Evolutionary conservation across 1,284 basidiomycete genomes (phyloP), one percentile per base, ranked within the genome.

Genomic region (Paramarasmius palmivorus): DNA sequence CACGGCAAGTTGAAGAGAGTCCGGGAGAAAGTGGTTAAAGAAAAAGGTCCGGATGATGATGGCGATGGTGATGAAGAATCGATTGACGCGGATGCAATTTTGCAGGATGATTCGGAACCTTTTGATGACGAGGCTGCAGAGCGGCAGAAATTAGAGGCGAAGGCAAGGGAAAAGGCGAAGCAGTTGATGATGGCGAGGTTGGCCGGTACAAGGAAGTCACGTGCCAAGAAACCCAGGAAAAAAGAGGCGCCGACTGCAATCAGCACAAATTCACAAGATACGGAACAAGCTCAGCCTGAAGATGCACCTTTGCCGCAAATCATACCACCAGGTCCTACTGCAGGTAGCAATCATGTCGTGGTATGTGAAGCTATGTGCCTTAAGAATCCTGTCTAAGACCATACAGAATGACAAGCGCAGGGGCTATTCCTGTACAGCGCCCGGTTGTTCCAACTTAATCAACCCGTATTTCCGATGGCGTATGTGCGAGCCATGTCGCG

Each of bases 1-100:
- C 79, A 82, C 56, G 77, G 76, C 58, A 73, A 75, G 57, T 68
- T 82, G 50, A 82, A 82, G 62, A 72, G 78, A 6, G 71, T 73
- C 5, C 64, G 77, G 34, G 78, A 79, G 60, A 77, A 74, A 57
- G 71, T 72, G 49, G 66, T 65, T 10, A 78, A 78, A 59, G 70
- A 38, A 49, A 50, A 36, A 44, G 37, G 41, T 29, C n/a, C 36
- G 15, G 36, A 39, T 39, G 20, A 15, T 17, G 47, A 26, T 36
- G 47, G 15, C 15, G 37, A 22, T 17, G 47, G 40, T 15, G 20
- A 50, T 22, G 40, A 50, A 7, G 50, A 36, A 2, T 23, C n/a
- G 7, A 50, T 53, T 5, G 50, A 46, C 19, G 15, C 44, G 7
- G 44, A 46, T 32, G 25, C 25, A 2, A 46, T 41, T 46, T 20